Conservation (phyloP, 352 stramenopile species). For the Phytophthora macrochlamydospora region DNA sequence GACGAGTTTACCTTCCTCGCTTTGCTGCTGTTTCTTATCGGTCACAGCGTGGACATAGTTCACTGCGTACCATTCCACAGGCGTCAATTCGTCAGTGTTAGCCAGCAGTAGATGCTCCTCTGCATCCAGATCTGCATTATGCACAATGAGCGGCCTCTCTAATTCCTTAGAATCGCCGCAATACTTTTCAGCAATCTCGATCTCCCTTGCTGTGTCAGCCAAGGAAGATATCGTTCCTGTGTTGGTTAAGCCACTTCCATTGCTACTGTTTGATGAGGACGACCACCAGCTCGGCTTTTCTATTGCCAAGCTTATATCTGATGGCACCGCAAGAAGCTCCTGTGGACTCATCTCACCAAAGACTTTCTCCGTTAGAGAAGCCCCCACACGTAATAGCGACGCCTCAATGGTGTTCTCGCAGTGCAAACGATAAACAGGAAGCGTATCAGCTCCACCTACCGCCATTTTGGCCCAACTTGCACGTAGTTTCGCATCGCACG, state of each 20-base stretch:
- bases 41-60: constrained; percentile 71
- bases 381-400: constrained; percentile 72
- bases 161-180: constrained; percentile 46
- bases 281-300: constrained; percentile 80
- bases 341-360: constrained; percentile 77
- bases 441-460: constrained; percentile 44
- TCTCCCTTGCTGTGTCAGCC: constrained; percentile 33
- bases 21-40: constrained; percentile 53
- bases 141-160: constrained; percentile 51
- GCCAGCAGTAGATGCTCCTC: constrained; percentile 84
- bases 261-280: constrained; percentile 37
- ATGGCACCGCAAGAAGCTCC: constrained; percentile 70
- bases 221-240: constrained; percentile 36
- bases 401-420: constrained; percentile 83
- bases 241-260: constrained; percentile 28
- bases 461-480: constrained; percentile 78
- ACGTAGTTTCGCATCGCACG: constrained; percentile 82
- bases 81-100: constrained; percentile 83
- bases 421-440: constrained; percentile 79
- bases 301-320: constrained; percentile 48
- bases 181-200: constrained; percentile 58
- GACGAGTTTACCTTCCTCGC: constrained; percentile 12
- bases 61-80: constrained; percentile 87
- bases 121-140: constrained; percentile 74
- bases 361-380: constrained; percentile 78